Evolutionary conservation across 306 rosid genomes (phyloP).

Genomic region (Begonia peltatifolia): DNA sequence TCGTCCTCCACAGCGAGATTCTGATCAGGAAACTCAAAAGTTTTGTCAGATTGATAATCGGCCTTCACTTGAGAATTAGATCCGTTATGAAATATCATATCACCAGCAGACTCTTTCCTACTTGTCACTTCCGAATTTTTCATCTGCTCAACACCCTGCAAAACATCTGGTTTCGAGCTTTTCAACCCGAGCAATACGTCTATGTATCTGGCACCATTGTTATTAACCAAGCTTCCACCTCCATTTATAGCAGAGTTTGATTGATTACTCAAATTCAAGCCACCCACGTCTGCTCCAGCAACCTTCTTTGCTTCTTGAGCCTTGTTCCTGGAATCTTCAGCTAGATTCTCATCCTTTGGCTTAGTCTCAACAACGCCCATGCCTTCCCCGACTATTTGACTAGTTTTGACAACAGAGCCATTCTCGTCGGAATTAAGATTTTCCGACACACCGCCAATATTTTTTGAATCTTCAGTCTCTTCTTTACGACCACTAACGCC

Average conservation of each 20-base stretch:
- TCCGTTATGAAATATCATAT: slow-evolving; percentile 5
- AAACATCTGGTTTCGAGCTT: slow-evolving; percentile 2
- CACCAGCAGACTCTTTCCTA: slow-evolving; percentile 19
- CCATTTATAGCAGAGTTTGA: slow-evolving; percentile 14
- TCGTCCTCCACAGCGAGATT: slow-evolving; percentile 11
- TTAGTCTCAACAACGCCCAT: too few relatives aligned
- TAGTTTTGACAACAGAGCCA: slow-evolving; percentile 10
- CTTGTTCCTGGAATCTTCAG: not conserved
- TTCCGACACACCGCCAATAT: slow-evolving; percentile 10
- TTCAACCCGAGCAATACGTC: too few relatives aligned
- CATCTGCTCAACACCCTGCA: slow-evolving; percentile 16
- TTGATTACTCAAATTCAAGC: slow-evolving; percentile 2
- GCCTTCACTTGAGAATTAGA: slow-evolving; percentile 10
- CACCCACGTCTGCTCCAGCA: not conserved
- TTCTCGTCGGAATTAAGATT: slow-evolving; percentile 10
- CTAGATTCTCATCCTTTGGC: slow-evolving; percentile 13
- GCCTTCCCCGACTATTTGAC: not conserved
- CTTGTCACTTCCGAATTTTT: slow-evolving; percentile 20
- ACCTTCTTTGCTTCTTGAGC: not conserved
- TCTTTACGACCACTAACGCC: slow-evolving; percentile 20
- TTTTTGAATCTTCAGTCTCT: slow-evolving; percentile 16
- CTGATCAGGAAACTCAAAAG: slow-evolving; percentile 5
- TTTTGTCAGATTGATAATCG: slow-evolving; percentile 13
- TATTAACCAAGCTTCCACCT: slow-evolving; percentile 11
- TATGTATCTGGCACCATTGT: slow-evolving; percentile 2